These are phyloP conservation scores for Phytophthora pistaciae DNA, from an alignment of 352 stramenopile genomes.

Conservation along the genomic window DNA sequence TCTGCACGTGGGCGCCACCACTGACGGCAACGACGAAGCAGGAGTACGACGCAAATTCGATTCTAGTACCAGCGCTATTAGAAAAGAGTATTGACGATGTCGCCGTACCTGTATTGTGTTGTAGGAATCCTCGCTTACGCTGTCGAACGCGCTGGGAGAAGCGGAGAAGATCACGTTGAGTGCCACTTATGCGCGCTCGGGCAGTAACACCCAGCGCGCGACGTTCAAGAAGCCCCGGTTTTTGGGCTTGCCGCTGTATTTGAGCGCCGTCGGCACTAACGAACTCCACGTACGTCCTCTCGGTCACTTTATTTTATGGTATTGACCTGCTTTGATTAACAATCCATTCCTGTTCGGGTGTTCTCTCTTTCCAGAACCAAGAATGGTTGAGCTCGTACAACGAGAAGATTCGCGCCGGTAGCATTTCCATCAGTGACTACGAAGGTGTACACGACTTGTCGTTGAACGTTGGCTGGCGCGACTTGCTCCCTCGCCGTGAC, in stretches of 20 bases:
- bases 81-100: slow-evolving; percentile 9
- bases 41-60: slow-evolving; percentile 45
- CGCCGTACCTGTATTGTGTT: slow-evolving; percentile 7
- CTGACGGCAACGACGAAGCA: slow-evolving; percentile 87
- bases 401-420: slow-evolving; percentile 86
- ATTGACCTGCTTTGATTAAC: background rate
- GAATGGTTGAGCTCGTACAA: slow-evolving; percentile 91
- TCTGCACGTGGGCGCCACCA: slow-evolving; percentile 85
- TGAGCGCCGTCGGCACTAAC: slow-evolving; percentile 81
- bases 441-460: slow-evolving; percentile 87
- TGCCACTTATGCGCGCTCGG: slow-evolving; percentile 85
- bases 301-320: background rate
- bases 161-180: slow-evolving; percentile 87
- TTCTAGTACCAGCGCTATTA: background rate
- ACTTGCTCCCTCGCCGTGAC: slow-evolving; percentile 87
- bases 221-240: slow-evolving; percentile 91
- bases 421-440: slow-evolving; percentile 89
- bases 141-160: slow-evolving; percentile 86
- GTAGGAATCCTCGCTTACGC: slow-evolving; percentile 85
- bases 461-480: slow-evolving; percentile 87
- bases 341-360: background rate
- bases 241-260: slow-evolving; percentile 80
- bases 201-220: slow-evolving; percentile 85
- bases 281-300: slow-evolving; percentile 70
- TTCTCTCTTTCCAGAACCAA: slow-evolving; percentile 60